Evolutionary conservation across 768 basidiomycete species (phyloP).

Genomic region (Boletus tomentosulus): DNA sequence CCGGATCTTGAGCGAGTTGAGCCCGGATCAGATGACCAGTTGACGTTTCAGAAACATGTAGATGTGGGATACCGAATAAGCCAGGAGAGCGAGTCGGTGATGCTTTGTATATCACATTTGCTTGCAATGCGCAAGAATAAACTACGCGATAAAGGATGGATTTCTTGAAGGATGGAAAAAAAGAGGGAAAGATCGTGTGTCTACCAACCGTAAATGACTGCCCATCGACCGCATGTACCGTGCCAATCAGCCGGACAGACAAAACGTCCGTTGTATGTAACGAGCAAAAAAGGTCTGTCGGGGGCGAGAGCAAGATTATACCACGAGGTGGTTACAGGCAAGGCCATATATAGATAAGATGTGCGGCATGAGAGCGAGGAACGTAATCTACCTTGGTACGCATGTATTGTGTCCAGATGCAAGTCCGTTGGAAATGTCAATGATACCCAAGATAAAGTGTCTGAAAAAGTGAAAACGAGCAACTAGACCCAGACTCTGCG

Average conservation of each 20-base stretch:
- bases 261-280: neutral
- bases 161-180: neutral
- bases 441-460: constrained; percentile 12
- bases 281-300: constrained; percentile 6
- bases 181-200: neutral
- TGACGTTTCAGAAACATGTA: too few relatives aligned
- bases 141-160: neutral
- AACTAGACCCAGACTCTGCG: constrained; percentile 29
- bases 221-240: constrained; percentile 4
- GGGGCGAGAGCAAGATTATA: constrained; percentile 19
- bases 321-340: constrained; percentile 11
- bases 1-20: too few relatives aligned
- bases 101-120: neutral
- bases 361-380: constrained; percentile 19
- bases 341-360: constrained; percentile 16
- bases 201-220: neutral
- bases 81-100: too few relatives aligned
- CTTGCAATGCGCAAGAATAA: neutral
- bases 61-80: too few relatives aligned
- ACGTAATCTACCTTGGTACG: constrained; percentile 27
- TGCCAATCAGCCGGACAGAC: constrained; percentile 2
- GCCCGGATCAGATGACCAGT: too few relatives aligned
- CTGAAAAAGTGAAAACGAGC: neutral
- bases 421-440: constrained; percentile 27
- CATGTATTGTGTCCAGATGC: constrained; percentile 27